A percentile compares a stretch with the other conserved stretches of the same genome.
phyloP scores from a whole-genome alignment of 257 asterid species.

The Voacanga thouarsii region DNA sequence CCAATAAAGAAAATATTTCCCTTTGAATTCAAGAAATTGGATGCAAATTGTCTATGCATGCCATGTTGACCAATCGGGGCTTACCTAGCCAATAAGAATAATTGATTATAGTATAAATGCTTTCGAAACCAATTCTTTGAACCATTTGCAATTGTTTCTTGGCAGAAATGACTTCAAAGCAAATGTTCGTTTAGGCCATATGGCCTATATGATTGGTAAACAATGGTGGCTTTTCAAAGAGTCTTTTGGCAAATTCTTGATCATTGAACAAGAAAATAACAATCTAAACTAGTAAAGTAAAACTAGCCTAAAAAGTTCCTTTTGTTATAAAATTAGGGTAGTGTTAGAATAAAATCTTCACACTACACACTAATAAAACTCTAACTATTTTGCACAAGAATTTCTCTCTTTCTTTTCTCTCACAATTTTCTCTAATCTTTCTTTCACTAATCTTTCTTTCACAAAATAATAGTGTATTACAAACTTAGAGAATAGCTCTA shows the following conservation, averaged over 20 bases:
- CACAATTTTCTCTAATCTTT: too few species aligned
- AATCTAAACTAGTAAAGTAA: background rate
- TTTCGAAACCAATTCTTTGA: background rate
- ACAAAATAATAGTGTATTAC: too few species aligned
- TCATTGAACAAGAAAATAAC: conserved; percentile 1
- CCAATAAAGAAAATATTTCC: background rate
- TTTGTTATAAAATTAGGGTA: too few species aligned
- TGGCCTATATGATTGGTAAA: background rate
- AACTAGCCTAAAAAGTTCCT: too few species aligned
- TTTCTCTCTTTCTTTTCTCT: too few species aligned
- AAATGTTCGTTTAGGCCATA: background rate
- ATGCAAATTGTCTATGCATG: background rate
- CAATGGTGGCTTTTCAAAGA: background rate
- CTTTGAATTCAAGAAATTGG: background rate
- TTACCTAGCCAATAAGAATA: background rate
- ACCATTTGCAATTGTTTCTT: background rate
- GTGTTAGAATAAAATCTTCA: too few species aligned
- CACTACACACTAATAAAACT: too few species aligned
- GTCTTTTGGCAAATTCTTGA: conserved; percentile 3
- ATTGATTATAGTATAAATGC: background rate
- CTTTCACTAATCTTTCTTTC: too few species aligned
- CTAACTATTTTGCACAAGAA: too few species aligned
- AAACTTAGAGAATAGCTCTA: too few species aligned
- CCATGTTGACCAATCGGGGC: background rate
- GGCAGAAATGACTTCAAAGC: background rate